Conservation (phyloP, 208 protist species). For the Angomonas ambiguus region DNA sequence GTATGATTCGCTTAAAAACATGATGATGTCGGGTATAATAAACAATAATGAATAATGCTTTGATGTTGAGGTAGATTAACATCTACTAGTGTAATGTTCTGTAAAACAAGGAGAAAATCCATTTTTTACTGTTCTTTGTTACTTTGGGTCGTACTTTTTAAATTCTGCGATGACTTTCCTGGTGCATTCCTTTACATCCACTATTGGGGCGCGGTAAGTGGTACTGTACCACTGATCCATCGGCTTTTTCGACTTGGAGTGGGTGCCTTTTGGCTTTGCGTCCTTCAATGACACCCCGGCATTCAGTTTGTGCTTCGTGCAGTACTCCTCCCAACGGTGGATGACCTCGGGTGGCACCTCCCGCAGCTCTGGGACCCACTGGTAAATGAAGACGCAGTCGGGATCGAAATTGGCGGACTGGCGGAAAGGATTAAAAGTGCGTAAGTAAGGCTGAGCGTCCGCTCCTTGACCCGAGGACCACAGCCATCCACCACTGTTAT, state of each 20-base stretch:
- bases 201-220: constrained; percentile 59
- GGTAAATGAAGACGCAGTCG: constrained; percentile 53
- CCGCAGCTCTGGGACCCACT: constrained; percentile 70
- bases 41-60: too few species aligned
- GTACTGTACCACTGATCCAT: constrained; percentile 19
- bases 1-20: too few species aligned
- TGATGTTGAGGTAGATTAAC: too few species aligned
- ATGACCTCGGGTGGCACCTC: constrained; percentile 48
- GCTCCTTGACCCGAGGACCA: constrained; percentile 72
- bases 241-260: background rate
- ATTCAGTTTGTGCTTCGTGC: constrained; percentile 20
- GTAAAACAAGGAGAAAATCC: background rate
- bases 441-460: constrained; percentile 80
- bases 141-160: constrained; percentile 23
- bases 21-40: too few species aligned
- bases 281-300: background rate
- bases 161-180: constrained; percentile 47
- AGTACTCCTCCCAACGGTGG: constrained; percentile 66
- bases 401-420: constrained; percentile 61
- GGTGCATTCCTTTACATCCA: constrained; percentile 47
- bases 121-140: background rate
- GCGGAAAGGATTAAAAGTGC: constrained; percentile 75
- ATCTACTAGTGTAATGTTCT: too few species aligned
- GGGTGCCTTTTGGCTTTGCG: background rate
- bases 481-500: constrained; percentile 86